Evolutionary conservation across 2,329 filamentous ascomycete genomes (phyloP).

Genomic region (Fusarium xyrophilum): DNA sequence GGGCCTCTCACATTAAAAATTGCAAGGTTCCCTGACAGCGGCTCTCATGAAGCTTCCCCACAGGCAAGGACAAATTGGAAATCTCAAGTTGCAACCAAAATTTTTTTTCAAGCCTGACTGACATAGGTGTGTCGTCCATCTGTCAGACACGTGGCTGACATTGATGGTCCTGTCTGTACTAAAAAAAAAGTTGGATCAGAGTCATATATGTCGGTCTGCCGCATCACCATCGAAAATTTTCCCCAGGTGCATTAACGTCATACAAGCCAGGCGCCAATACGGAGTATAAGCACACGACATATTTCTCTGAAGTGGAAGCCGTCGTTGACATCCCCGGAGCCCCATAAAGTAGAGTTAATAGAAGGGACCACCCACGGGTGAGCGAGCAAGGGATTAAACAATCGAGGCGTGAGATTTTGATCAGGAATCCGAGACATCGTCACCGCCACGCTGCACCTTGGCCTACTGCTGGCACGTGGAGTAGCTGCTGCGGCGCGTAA

Average conservation of each 20-base stretch:
- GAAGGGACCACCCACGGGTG: slow-evolving; percentile 14
- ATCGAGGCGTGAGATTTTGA: slow-evolving; percentile 27
- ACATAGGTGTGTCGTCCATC: slow-evolving; percentile 9
- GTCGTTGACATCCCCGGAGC: slow-evolving; percentile 15
- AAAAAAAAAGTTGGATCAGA: slow-evolving; percentile 3
- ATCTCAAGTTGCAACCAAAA: slow-evolving; percentile 12
- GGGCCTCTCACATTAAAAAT: slow-evolving; percentile 25
- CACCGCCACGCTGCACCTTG: slow-evolving; percentile 37
- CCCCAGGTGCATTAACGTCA: not conserved
- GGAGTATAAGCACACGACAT: slow-evolving; percentile 14
- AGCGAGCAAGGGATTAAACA: slow-evolving; percentile 17
- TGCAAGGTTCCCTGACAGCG: slow-evolving; percentile 15
- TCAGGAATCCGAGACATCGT: slow-evolving; percentile 43
- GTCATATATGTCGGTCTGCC: slow-evolving; percentile 18
- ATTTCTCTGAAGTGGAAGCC: slow-evolving; percentile 12
- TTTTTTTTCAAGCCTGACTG: not conserved
- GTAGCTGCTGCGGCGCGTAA: slow-evolving; percentile 29
- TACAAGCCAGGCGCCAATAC: not conserved
- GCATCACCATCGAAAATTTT: slow-evolving; percentile 9
- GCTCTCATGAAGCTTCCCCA: slow-evolving; percentile 11
- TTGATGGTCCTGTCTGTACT: slow-evolving; percentile 18
- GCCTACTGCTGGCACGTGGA: slow-evolving; percentile 35
- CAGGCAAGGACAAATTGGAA: slow-evolving; percentile 15
- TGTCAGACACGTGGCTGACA: slow-evolving; percentile 25
- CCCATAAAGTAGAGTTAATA: slow-evolving; percentile 28